These are phyloP conservation scores for Phyllosticta ampelicida DNA, from an alignment of 2,329 filamentous ascomycete genomes.

Conservation along the genomic window DNA sequence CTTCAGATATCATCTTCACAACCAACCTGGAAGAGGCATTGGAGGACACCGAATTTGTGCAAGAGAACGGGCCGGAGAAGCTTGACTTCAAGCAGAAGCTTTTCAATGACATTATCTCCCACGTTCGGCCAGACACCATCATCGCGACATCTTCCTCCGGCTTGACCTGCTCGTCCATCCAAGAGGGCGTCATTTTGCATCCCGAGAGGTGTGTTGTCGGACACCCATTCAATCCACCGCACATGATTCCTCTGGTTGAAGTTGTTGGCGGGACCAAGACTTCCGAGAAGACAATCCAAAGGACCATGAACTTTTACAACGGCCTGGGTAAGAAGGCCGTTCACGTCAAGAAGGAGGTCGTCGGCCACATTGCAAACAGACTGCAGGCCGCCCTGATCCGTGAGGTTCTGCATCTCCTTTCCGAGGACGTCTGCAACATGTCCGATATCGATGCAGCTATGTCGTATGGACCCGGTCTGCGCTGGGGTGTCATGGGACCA, in stretches of 20 bases:
- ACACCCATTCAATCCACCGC: constrained; percentile 41
- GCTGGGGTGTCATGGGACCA: constrained; percentile 16
- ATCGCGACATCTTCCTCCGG: constrained; percentile 33
- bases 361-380: constrained; percentile 37
- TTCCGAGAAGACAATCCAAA: constrained; percentile 13
- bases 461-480: constrained; percentile 13
- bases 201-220: constrained; percentile 32
- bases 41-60: constrained; percentile 8
- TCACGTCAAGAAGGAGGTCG: constrained; percentile 30
- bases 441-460: constrained; percentile 15
- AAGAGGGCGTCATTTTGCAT: constrained; percentile 16
- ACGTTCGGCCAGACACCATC: constrained; percentile 22
- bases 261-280: constrained; percentile 31
- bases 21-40: constrained; percentile 15
- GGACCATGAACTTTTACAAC: constrained; percentile 30
- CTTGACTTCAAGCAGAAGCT: constrained; percentile 30
- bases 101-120: constrained; percentile 24
- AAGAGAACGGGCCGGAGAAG: constrained; percentile 30
- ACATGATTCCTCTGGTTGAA: constrained; percentile 39
- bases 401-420: constrained; percentile 13
- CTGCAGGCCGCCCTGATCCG: constrained; percentile 25
- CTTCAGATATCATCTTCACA: constrained; percentile 13
- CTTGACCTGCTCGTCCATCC: constrained; percentile 24
- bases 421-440: constrained; percentile 13
- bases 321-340: constrained; percentile 32